Evolutionary conservation across 176 grass and related monocot genomes (phyloP).

Genomic region (Thalia dealbata): DNA sequence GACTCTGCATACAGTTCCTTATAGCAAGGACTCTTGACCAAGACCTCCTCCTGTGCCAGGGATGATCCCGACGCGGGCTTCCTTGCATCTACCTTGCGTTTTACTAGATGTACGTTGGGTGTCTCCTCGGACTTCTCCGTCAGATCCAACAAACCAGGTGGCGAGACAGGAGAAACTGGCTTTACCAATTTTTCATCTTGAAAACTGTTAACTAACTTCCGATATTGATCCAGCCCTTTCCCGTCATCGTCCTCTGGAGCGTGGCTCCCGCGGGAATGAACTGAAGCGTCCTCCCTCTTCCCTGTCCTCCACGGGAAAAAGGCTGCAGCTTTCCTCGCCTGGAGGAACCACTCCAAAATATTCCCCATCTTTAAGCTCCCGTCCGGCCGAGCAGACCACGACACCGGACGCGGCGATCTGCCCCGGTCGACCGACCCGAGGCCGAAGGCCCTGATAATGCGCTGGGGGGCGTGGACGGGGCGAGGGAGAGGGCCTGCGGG

Average conservation of each 20-base stretch:
- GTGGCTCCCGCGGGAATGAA: background rate
- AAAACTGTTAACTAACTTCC: slow-evolving; percentile 35
- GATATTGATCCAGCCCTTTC: slow-evolving; percentile 32
- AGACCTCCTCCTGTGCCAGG: slow-evolving; percentile 1
- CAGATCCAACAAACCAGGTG: background rate
- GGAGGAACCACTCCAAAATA: background rate
- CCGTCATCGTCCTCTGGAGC: background rate
- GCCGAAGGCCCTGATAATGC: slow-evolving; percentile 32
- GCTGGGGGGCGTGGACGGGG: slow-evolving; percentile 43
- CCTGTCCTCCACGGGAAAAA: background rate
- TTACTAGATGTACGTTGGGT: slow-evolving; percentile 16
- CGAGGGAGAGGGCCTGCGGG: slow-evolving; percentile 16
- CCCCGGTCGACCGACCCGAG: background rate
- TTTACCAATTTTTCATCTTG: background rate
- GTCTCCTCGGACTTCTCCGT: background rate
- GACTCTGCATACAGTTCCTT: slow-evolving; percentile 40
- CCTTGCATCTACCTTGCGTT: slow-evolving; percentile 27
- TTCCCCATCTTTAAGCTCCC: background rate
- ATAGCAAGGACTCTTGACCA: slow-evolving; percentile 27
- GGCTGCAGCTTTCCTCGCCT: background rate
- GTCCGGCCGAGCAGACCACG: background rate
- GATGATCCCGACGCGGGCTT: slow-evolving; percentile 4
- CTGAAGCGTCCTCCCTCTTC: background rate
- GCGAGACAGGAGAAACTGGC: background rate
- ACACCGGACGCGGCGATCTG: background rate